These are phyloP conservation scores for Backusella macrospora DNA, from an alignment of 192 early-diverging fungal genomes.

Conservation along the genomic window DNA sequence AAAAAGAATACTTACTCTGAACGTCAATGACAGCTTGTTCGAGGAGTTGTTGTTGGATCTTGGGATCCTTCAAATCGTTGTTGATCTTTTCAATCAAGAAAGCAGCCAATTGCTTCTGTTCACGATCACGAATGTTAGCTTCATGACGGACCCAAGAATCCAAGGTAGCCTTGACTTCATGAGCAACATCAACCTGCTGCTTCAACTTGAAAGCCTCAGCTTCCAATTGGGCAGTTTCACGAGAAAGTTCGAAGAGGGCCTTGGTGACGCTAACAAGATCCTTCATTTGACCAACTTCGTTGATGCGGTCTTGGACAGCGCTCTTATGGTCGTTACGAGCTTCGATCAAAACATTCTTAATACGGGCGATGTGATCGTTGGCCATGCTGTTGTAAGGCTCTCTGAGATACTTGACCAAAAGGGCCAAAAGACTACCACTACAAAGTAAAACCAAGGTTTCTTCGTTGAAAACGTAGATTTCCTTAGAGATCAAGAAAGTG, in stretches of 20 bases:
- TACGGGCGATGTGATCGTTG: conserved; percentile 66
- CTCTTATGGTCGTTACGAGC: conserved; percentile 94
- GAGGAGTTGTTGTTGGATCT: conserved; percentile 62
- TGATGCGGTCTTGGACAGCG: conserved; percentile 87
- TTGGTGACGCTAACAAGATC: conserved; percentile 94
- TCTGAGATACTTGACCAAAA: conserved; percentile 78
- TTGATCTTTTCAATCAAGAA: conserved; percentile 85
- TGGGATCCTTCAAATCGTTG: conserved; percentile 68
- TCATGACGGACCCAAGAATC: conserved; percentile 99
- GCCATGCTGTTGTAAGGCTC: conserved; percentile 85
- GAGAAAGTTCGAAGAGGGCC: conserved; percentile 91
- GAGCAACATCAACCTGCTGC: conserved; percentile 81
- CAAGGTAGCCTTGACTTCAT: conserved; percentile 85
- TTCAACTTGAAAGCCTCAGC: conserved; percentile 95
- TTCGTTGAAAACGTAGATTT: conserved; percentile 96
- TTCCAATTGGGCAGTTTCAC: conserved; percentile 92
- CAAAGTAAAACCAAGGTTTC: conserved; percentile 85
- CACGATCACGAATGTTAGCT: conserved; percentile 86
- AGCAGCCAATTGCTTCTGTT: conserved; percentile 87
- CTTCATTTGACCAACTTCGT: conserved; percentile 90
- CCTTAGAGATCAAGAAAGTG: conserved; percentile 94
- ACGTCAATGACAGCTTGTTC: conserved; percentile 61
- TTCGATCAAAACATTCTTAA: conserved; percentile 78
- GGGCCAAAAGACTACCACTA: conserved; percentile 76
- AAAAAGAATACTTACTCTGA: conserved; percentile 46